phyloP scores from a whole-genome alignment of 2,329 filamentous ascomycete genomes.

The Metarhizium guizhouense region DNA sequence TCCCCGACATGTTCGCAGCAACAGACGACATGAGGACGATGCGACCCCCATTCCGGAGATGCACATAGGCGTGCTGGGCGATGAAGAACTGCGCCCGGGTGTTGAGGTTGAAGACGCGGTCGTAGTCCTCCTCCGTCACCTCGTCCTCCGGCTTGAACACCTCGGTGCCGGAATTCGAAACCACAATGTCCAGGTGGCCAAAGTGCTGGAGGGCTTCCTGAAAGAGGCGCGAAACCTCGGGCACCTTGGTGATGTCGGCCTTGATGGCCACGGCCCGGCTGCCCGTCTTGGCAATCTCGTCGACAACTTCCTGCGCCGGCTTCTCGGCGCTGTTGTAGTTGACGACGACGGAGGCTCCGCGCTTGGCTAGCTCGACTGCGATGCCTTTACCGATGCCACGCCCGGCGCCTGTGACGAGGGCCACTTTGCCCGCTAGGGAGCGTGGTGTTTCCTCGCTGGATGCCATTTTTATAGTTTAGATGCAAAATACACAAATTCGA shows the following conservation, averaged over 20 bases:
- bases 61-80: slow-evolving; percentile 59
- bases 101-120: slow-evolving; percentile 62
- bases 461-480: background rate
- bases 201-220: slow-evolving; percentile 53
- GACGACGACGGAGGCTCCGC: slow-evolving; percentile 48
- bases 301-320: slow-evolving; percentile 46
- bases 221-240: slow-evolving; percentile 55
- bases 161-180: slow-evolving; percentile 62
- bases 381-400: slow-evolving; percentile 52
- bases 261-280: slow-evolving; percentile 55
- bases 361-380: slow-evolving; percentile 45
- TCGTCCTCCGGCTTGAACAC: slow-evolving; percentile 60
- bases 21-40: slow-evolving; percentile 69
- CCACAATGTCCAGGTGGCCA: slow-evolving; percentile 60
- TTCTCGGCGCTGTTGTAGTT: slow-evolving; percentile 50
- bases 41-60: slow-evolving; percentile 58
- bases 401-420: slow-evolving; percentile 31
- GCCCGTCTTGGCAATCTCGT: slow-evolving; percentile 46
- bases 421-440: slow-evolving; percentile 23
- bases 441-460: background rate
- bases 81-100: slow-evolving; percentile 65
- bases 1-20: slow-evolving; percentile 56
- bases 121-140: slow-evolving; percentile 61
- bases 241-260: slow-evolving; percentile 58
- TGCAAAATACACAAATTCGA: background rate